Evolutionary conservation across 192 early-diverging fungal species (phyloP).

Genomic region (Gryganskiella cystojenkinii): DNA sequence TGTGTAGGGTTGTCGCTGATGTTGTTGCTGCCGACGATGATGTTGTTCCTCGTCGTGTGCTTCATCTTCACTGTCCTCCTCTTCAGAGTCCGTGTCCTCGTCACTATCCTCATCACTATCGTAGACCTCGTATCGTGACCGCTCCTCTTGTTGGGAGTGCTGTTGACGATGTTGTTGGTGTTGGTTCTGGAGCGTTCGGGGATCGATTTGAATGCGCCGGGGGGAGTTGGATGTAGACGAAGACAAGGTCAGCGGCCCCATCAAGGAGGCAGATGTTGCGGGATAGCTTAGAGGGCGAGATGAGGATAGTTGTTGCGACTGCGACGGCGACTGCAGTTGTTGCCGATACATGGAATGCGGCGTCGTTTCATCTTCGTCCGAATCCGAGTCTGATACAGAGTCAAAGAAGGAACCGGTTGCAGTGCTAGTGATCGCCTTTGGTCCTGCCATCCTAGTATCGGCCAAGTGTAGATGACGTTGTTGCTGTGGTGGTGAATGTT

Average conservation of each 20-base stretch:
- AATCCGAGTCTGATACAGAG: not conserved
- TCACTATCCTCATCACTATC: conserved; percentile 13
- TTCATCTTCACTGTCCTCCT: not conserved
- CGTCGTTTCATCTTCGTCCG: not conserved
- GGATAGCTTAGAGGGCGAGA: no score
- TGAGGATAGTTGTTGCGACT: not conserved
- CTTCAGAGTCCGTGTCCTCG: not conserved
- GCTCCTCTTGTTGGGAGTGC: not conserved
- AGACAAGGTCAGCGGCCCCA: no score
- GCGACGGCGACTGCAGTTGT: not conserved
- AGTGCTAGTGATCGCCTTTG: no score
- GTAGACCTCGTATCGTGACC: not conserved
- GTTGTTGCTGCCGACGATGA: not conserved
- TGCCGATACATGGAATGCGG: not conserved
- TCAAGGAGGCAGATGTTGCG: no score
- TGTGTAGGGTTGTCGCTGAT: conserved; percentile 1
- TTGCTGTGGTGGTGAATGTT: not conserved
- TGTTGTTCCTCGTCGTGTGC: conserved; percentile 9
- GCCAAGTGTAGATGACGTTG: not conserved
- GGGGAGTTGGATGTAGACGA: no score
- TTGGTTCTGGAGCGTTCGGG: not conserved
- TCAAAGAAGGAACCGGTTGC: not conserved
- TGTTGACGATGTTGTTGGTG: not conserved
- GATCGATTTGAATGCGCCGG: no score
- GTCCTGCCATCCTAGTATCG: no score